A percentile compares a stretch with the other conserved stretches of the same genome.
phyloP scores from a whole-genome alignment of 768 basidiomycete genomes.

The Leccinum broughii region DNA sequence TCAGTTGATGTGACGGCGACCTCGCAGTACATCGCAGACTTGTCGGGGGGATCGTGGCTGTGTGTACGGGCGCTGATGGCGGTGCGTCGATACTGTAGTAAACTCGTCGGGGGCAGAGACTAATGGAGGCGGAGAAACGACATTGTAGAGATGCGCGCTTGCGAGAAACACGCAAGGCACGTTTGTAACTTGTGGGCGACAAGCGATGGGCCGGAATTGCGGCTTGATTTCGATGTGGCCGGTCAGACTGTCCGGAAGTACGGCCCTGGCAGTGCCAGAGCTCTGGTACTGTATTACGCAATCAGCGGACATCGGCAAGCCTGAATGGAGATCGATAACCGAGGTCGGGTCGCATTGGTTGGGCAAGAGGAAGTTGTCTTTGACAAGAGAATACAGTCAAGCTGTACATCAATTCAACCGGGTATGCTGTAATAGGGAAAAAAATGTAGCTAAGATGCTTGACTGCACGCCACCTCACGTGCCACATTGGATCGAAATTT shows the following conservation, averaged over 20 bases:
- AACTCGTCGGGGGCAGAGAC: background rate
- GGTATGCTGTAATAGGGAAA: too few species aligned
- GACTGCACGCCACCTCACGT: background rate
- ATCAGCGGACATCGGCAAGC: background rate
- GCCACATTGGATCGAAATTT: background rate
- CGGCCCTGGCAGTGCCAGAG: background rate
- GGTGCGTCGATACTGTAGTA: background rate
- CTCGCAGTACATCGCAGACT: background rate
- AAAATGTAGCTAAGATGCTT: too few species aligned
- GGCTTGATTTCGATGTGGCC: background rate
- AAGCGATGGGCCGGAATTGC: background rate
- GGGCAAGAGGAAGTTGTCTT: background rate
- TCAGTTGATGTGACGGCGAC: background rate
- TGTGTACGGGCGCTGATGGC: background rate
- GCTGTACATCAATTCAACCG: too few species aligned
- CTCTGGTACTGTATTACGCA: background rate
- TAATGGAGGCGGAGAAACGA: background rate
- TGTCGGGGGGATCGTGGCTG: background rate
- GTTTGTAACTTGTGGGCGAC: background rate
- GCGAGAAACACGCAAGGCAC: background rate
- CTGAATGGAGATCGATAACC: background rate
- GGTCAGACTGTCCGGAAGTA: background rate
- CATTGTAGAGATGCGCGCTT: background rate
- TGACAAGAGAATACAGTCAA: background rate
- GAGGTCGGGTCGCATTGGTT: background rate